Percentiles rank a stretch among this genome's conserved stretches.
These are phyloP conservation scores for Xanthoceras sorbifolium DNA, from an alignment of 345 rosid species.

Conservation along the genomic window DNA sequence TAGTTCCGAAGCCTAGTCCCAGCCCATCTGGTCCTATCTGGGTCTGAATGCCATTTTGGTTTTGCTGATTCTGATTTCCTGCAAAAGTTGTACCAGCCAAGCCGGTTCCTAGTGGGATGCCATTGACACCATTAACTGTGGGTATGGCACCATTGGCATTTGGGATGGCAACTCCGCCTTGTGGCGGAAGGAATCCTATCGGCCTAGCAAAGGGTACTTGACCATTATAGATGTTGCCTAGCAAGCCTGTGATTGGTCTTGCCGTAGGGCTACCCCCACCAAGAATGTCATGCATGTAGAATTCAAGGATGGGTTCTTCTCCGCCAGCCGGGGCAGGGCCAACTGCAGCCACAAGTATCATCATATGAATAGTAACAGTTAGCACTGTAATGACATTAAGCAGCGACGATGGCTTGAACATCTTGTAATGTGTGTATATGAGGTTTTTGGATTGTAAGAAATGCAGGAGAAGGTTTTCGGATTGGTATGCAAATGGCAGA, in stretches of 20 bases:
- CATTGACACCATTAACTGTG: conserved; percentile 70
- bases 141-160: conserved; percentile 92
- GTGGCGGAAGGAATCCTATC: conserved; percentile 71
- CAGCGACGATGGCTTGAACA: conserved; percentile 44
- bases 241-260: conserved; percentile 86
- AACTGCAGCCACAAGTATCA: conserved; percentile 37
- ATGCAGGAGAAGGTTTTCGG: conserved; percentile 22
- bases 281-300: conserved; percentile 90
- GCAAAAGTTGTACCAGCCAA: conserved; percentile 75
- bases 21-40: conserved; percentile 87
- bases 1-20: conserved; percentile 85
- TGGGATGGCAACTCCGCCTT: conserved; percentile 70
- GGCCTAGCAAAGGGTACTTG: conserved; percentile 95
- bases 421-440: conserved; percentile 25
- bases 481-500: conserved; percentile 23
- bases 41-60: conserved; percentile 57
- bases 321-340: conserved; percentile 39
- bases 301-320: conserved; percentile 59
- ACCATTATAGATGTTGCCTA: conserved; percentile 90
- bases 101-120: conserved; percentile 90
- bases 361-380: conserved; percentile 25
- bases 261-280: conserved; percentile 92
- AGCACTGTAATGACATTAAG: conserved; percentile 33
- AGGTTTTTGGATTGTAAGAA: not conserved
- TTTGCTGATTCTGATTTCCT: conserved; percentile 37